Conservation (phyloP, 75 land plant species). For the Chamaecyparis obtusa region DNA sequence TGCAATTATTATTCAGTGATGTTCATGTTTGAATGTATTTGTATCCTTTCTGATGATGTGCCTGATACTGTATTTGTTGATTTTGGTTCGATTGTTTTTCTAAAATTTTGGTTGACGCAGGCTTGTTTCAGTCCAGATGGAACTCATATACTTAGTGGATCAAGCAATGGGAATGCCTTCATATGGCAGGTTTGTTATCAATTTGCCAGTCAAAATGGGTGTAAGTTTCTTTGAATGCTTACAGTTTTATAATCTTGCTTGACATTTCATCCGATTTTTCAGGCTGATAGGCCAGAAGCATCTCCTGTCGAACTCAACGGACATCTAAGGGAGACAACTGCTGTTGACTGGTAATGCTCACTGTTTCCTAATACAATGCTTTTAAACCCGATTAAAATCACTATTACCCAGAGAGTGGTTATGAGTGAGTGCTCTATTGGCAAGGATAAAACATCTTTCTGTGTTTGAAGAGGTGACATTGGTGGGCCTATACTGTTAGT, state of each 20-base stretch:
- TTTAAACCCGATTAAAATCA: background rate
- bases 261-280: constrained; percentile 6
- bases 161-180: constrained; percentile 79
- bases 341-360: constrained; percentile 76
- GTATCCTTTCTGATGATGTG: background rate
- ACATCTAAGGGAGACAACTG: constrained; percentile 85
- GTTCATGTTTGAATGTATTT: background rate
- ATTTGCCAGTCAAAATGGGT: background rate
- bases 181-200: constrained; percentile 74
- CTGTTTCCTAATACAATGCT: background rate
- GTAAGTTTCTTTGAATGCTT: background rate
- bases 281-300: constrained; percentile 45
- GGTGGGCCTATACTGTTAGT: background rate
- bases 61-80: background rate
- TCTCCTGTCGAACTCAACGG: constrained; percentile 56
- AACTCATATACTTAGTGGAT: constrained; percentile 74
- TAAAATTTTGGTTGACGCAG: constrained; percentile 31
- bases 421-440: background rate
- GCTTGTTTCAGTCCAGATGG: constrained; percentile 88
- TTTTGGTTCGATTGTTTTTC: background rate
- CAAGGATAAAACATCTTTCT: background rate
- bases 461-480: background rate
- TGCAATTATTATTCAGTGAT: background rate
- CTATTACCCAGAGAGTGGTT: background rate
- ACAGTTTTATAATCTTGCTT: background rate